These are phyloP conservation scores for Cenchrus americanus DNA, from an alignment of 176 grass and related monocot species.

Conservation along the genomic window DNA sequence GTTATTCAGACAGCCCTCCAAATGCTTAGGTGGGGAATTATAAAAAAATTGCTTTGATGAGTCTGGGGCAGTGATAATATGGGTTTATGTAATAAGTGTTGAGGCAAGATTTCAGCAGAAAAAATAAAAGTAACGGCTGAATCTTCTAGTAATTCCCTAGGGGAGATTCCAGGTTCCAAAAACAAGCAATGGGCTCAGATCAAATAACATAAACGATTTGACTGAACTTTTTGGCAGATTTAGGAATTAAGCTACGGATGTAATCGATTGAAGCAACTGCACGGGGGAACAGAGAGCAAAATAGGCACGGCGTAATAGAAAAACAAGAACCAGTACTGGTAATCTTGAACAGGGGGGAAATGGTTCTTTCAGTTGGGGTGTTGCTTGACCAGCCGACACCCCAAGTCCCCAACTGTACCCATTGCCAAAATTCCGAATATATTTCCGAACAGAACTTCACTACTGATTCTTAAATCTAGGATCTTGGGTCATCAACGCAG, in stretches of 20 bases:
- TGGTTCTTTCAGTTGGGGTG: neutral
- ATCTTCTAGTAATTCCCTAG: neutral
- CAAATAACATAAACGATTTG: neutral
- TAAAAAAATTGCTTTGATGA: neutral
- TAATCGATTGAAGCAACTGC: neutral
- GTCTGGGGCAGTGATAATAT: neutral
- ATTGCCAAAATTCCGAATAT: neutral
- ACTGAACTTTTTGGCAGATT: neutral
- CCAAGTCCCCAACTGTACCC: neutral
- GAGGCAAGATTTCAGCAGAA: neutral
- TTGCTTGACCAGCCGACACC: neutral
- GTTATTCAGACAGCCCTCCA: constrained; percentile 26
- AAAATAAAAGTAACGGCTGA: neutral
- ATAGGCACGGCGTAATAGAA: neutral
- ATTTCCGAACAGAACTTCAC: neutral
- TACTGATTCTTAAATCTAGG: neutral
- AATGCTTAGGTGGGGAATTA: neutral
- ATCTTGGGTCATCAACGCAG: neutral
- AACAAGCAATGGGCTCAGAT: neutral
- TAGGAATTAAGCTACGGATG: neutral
- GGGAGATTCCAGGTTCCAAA: constrained; percentile 12
- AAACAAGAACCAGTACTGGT: neutral
- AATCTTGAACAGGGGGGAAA: neutral
- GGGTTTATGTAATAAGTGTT: neutral
- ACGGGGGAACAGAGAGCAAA: neutral